Percentiles rank a stretch among this genome's conserved stretches.
Evolutionary conservation across 805 yeast genomes (phyloP).

Genomic region (Metschnikowia borealis): DNA sequence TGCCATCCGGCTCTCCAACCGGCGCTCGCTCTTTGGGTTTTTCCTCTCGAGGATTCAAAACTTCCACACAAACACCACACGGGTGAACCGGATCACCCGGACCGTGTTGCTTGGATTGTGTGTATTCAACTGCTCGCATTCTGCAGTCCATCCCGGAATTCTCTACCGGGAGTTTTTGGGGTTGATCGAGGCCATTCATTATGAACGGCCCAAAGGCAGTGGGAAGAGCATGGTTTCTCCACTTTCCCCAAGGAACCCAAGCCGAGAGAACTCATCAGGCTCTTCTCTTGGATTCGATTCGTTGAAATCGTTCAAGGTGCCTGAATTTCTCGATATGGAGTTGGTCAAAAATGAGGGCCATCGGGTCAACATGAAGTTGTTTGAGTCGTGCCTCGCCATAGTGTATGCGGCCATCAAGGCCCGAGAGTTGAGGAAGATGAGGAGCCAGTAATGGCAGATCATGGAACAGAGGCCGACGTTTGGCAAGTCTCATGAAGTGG

Average conservation of each 20-base stretch:
- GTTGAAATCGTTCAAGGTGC: not conserved
- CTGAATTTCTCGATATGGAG: not conserved
- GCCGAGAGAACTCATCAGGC: not conserved
- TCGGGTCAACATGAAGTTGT: conserved; percentile 10
- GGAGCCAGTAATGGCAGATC: not conserved
- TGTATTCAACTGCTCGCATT: conserved; percentile 8
- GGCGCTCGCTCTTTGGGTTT: conserved; percentile 10
- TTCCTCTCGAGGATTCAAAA: conserved; percentile 1
- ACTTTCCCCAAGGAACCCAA: not conserved
- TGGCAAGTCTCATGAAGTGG: not conserved
- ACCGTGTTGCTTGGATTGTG: conserved; percentile 6
- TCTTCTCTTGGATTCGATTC: not conserved
- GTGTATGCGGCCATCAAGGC: conserved; percentile 9
- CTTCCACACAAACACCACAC: conserved; percentile 8
- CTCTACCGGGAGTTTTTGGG: conserved; percentile 1
- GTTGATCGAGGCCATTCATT: conserved; percentile 1
- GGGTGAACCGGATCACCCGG: conserved; percentile 10
- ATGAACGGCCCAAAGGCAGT: not conserved
- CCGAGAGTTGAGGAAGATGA: conserved; percentile 1
- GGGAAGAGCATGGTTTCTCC: not conserved
- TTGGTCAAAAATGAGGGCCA: conserved; percentile 7
- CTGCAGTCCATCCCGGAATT: conserved; percentile 1
- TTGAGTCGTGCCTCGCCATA: conserved; percentile 11
- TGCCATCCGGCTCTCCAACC: conserved; percentile 5
- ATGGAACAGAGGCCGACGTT: too few relatives aligned